Evolutionary conservation across 2,329 filamentous ascomycete species (phyloP), one percentile per base, ranked within the genome.

Genomic region (Alternaria novae-zelandiae): DNA sequence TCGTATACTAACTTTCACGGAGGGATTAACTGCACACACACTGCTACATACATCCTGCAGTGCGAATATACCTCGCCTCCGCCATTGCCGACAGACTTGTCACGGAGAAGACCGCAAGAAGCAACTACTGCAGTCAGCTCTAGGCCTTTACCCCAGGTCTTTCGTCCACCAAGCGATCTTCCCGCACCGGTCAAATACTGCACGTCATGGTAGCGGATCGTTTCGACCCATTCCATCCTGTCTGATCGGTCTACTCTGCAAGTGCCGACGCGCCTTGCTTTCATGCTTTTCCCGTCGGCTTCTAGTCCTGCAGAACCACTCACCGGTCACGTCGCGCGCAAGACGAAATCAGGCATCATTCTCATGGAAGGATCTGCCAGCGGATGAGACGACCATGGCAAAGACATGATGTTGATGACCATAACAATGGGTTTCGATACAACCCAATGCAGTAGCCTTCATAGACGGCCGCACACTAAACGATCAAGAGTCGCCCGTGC

Each of bases 141-240:
- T 44, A 59, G 49, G 53, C 25, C 30, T 43, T 44, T 41, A 36
- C 45, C 13, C 41, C 55, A 58, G 23, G 50, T 61, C 49, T 45
- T 46, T 17, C 46, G 44, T 30, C 49, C 23, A 23, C 47, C 36
- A 53, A 50, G 54, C 47, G 55, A 46, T 36, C 44, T 59, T 65
- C 64, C 68, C 63, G 59, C 63, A 68, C 67, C 65, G 59, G 64
- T 69, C 46, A 53, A 54, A 44, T 30, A 44, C 57, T 64, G 66
- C 65, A 64, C 57, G 51, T 56, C 59, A 63, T 58, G 47, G 30
- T 20, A 15, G 28, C 56, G 59, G 50, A 28, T 51, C 57, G 41
- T 56, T 50, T 43, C 45, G 54, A 47, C 32, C 51, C 46, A 50
- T 53, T 21, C 20, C 26, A 28, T 20, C 17, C 28, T 53, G 26